Evolutionary conservation across 768 basidiomycete species (phyloP), one percentile per base, ranked within the genome.

Genomic region (Suillus occidentalis): DNA sequence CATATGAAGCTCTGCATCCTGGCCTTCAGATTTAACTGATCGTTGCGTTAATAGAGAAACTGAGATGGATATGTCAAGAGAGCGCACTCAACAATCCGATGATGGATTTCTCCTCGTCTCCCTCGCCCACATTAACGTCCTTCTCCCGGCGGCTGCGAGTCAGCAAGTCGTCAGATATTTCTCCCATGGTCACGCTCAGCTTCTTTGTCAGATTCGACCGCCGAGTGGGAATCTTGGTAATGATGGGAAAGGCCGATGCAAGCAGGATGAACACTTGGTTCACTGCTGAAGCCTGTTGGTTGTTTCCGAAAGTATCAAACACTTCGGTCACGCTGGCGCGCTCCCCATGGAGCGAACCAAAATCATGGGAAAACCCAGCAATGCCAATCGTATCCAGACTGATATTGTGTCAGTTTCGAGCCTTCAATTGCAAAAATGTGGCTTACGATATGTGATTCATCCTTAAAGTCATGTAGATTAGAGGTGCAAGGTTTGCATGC

Each of bases 371-470:
- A 69, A 84, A 84, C 0, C 83, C 81, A 4, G 81, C 80, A 47
- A 81, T 77, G 5, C 83, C 81, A 60, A 84, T 77, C 50, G 74
- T 78, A 67, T 84, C 83, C 9, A 84, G 72, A 1, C 81, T 81
- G 59, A 20, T 18, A 12, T 34, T 12, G 34, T 31, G 39, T 53
- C 5, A 14, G 3, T 13, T 22, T 18, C 20, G 16, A 36, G 25
- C 12, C 16, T 42, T 28, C 12, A 18, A 28, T 36, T 40, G 28
- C 31, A 1, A 28, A n/a, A 16, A 49, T 10, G 6, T 18, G 13
- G 70, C 77, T 56, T 69, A 80, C 82, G 83, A 78, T 25, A 83
- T 75, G 63, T 71, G 74, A 67, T 81, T 84, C 84, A 83, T 84
- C 79, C 78, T 78, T 62, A 6, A 16, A 34, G 3, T 39, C 58